Evolutionary conservation across 257 asterid species (phyloP), one percentile per base, ranked within the genome.

Genomic region (Fraxinus pennsylvanica): DNA sequence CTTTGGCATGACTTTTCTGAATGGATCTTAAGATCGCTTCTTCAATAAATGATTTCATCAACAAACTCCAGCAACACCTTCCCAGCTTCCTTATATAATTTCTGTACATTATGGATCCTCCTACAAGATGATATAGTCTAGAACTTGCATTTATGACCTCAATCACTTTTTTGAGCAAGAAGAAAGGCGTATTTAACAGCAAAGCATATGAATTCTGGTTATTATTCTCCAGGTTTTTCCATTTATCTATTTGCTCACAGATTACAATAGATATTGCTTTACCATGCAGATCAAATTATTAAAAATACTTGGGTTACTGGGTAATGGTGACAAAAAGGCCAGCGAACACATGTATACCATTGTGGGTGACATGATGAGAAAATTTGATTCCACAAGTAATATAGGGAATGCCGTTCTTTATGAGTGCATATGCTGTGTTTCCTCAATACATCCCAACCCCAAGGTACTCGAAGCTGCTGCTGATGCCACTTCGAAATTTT

Each of bases 261-360:
- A 71, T 80, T 73, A 9, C 10, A 10, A 14, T 47, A 19, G 29
- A 38, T 59, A 52, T 14, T 74, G 33, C 69, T 30, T 52, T 77
- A 47, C 81, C 50, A 78, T 84, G 80, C 92, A 92, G 98, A 90
- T 96, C 90, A 96, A 96, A 81, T 85, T 96, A 79, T 78, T 93
- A 91, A 96, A 96, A 85, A 93, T 91, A 81, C 85, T 96, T 78
- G 89, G 93, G 65, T 39, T 89, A 65, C 87, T 96, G 78, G 97
- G 99, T 76, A 89, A 82, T 57, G 97, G 95, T 72, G 98, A 96
- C 91, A 96, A 90, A 81, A 94, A 91, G 81, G 88, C 99, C 82
- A 93, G 99, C 73, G 98, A 92, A 79, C 97, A 93, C 75, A 96
- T 93, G 94, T 96, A 96, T 88, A 93, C 97, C 54, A 89, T 96